Evolutionary conservation across 306 rosid species (phyloP), one percentile per base, ranked within the genome.

Genomic region (Cicer chorassanicum): DNA sequence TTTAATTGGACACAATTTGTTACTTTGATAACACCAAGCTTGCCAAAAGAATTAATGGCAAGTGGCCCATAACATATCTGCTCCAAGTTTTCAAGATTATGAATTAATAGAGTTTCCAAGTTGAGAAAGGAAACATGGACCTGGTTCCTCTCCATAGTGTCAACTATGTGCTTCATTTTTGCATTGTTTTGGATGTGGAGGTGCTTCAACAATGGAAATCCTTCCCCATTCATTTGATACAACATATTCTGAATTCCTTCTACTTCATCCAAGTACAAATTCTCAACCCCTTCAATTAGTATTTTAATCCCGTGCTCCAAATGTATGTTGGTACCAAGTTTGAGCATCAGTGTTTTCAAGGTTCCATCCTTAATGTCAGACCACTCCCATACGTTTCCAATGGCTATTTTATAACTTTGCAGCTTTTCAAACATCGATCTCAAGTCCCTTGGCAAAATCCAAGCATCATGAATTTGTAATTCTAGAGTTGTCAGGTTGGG

Each of bases 181-280:
- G 8, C 14, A 56, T 56, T 56, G 12, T 56, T 56, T 56, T 56
- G 63, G 39, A 56, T 19, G 63, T 56, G 39, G 14, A 56, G 63
- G 7, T 19, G 38, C 63, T 56, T 56, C 39, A 56, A 56, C 15
- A 56, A 56, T 56, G 63, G 63, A 56, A 56, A 56, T 8, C 69
- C 69, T 64, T 64, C 50, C 4, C n/a, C 14, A 5, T 64, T 64
- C 4, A 64, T 6, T 41, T 41, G 50, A 64, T 41, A 16, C 19
- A 64, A 12, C 69, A 64, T 34, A 40, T 64, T 64, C 4, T 8
- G 50, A 64, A 64, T 40, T 12, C 50, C 69, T 41, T 40, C 14
- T 64, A 64, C 49, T 15, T 64, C 69, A 64, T 64, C 69, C 50
- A 64, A 15, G 36, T 41, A 64, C 14, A 64, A 64, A 41, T 64